These are phyloP conservation scores for Hippophae rhamnoides DNA, from an alignment of 306 rosid species.

Conservation along the genomic window DNA sequence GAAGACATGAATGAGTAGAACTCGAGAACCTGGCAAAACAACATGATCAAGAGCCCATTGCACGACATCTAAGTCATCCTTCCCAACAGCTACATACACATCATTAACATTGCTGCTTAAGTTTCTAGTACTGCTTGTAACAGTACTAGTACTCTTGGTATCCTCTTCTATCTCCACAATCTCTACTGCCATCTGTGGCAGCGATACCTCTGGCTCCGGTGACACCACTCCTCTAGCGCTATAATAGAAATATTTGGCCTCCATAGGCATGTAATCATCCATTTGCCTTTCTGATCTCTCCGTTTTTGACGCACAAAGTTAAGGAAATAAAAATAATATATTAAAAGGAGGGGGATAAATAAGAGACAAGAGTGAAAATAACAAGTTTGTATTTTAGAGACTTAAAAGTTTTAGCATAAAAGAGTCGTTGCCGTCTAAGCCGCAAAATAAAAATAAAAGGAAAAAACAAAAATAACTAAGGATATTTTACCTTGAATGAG, in stretches of 20 bases:
- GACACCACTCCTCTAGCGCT: constrained; percentile 24
- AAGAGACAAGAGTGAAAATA: constrained; percentile 18
- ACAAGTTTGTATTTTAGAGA: constrained; percentile 27
- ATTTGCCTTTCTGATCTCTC: constrained; percentile 17
- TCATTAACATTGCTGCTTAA: constrained; percentile 24
- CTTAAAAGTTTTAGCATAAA: constrained; percentile 20
- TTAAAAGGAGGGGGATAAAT: not conserved
- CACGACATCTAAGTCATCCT: constrained; percentile 53
- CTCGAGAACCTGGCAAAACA: constrained; percentile 40
- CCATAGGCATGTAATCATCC: constrained; percentile 38
- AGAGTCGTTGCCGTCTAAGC: constrained; percentile 41
- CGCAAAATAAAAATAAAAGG: constrained; percentile 23
- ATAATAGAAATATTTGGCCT: constrained; percentile 24
- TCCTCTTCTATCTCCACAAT: constrained; percentile 55
- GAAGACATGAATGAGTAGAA: constrained; percentile 68
- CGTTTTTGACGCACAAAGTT: not conserved
- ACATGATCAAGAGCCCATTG: constrained; percentile 72
- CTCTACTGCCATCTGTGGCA: constrained; percentile 9
- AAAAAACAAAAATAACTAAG: not conserved
- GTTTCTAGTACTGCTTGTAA: constrained; percentile 11
- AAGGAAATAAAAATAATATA: not conserved
- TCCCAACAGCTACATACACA: constrained; percentile 68
- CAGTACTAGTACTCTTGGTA: constrained; percentile 17
- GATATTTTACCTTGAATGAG: too few species aligned
- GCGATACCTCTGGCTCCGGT: constrained; percentile 49